A percentile compares a stretch with the other conserved stretches of the same genome.
phyloP scores from a whole-genome alignment of 1,284 basidiomycete genomes.

The Tilletia walkeri region DNA sequence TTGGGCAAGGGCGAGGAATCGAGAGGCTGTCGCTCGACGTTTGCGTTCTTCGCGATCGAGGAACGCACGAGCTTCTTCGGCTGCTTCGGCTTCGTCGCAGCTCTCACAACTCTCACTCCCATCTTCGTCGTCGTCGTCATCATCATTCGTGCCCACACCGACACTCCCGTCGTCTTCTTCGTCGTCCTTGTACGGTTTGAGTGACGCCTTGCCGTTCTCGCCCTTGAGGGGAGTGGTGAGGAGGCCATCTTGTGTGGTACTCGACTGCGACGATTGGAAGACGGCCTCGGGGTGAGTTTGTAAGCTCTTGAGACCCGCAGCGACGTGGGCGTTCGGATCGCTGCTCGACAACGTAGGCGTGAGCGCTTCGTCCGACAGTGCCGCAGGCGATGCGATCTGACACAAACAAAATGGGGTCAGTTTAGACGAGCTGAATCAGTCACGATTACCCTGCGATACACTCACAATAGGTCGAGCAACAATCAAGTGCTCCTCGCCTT shows the following conservation, averaged over 20 bases:
- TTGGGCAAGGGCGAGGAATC: slow-evolving; percentile 26
- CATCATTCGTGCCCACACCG: background rate
- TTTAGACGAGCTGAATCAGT: no score
- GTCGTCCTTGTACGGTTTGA: background rate
- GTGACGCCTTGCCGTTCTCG: no score
- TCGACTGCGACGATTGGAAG: no score
- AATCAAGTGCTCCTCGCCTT: background rate
- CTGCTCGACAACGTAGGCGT: background rate
- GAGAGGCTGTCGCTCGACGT: background rate
- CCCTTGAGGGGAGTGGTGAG: no score
- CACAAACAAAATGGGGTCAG: background rate
- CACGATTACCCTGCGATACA: background rate
- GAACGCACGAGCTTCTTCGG: background rate
- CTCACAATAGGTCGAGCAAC: background rate
- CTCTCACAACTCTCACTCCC: background rate
- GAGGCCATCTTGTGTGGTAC: no score
- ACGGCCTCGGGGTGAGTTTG: background rate
- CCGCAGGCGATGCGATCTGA: background rate
- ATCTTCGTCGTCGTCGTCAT: background rate
- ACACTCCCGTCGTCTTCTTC: background rate
- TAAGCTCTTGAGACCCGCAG: background rate
- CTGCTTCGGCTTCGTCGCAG: slow-evolving; percentile 10
- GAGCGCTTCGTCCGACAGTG: background rate
- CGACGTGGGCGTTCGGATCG: background rate
- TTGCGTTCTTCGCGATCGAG: background rate